phyloP scores from a whole-genome alignment of 2,329 filamentous ascomycete genomes.

The Fusarium veterinarium region DNA sequence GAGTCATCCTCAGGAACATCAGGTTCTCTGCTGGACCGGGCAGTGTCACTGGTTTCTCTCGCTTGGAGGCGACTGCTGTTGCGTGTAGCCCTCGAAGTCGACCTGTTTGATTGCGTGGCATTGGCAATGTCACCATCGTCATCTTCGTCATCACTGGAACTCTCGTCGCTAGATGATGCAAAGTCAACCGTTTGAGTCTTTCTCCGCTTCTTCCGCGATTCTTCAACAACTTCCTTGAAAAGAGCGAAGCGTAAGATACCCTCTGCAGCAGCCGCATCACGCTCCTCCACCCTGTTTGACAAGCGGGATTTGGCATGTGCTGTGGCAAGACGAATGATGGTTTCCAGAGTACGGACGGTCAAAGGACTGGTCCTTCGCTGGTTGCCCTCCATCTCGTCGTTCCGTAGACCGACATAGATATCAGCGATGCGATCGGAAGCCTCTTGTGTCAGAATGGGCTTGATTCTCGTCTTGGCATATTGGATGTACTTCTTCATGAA shows the following conservation, averaged over 20 bases:
- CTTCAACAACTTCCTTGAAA: slow-evolving; percentile 92
- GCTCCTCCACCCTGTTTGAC: slow-evolving; percentile 88
- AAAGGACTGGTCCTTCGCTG: slow-evolving; percentile 93
- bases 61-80: slow-evolving; percentile 38
- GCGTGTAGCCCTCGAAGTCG: slow-evolving; percentile 47
- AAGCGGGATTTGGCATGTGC: slow-evolving; percentile 94
- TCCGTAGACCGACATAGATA: slow-evolving; percentile 91
- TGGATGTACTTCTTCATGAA: slow-evolving; percentile 99
- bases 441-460: slow-evolving; percentile 89
- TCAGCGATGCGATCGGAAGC: slow-evolving; percentile 92
- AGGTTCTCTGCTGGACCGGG: slow-evolving; percentile 48
- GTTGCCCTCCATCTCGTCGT: slow-evolving; percentile 95
- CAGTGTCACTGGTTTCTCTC: slow-evolving; percentile 42
- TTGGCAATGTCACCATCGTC: slow-evolving; percentile 65
- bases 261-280: slow-evolving; percentile 89
- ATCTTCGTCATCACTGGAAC: slow-evolving; percentile 66
- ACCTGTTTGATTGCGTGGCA: slow-evolving; percentile 48
- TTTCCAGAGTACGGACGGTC: slow-evolving; percentile 96
- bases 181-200: slow-evolving; percentile 70
- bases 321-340: slow-evolving; percentile 95
- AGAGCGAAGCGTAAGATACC: slow-evolving; percentile 91
- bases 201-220: slow-evolving; percentile 86
- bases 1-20: slow-evolving; percentile 56
- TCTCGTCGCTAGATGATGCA: slow-evolving; percentile 69
- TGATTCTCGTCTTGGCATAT: slow-evolving; percentile 92